A percentile compares a stretch with the other conserved stretches of the same genome.
Conservation (phyloP, 1,284 basidiomycete species). For the Lignosus rhinocerotis region DNA sequence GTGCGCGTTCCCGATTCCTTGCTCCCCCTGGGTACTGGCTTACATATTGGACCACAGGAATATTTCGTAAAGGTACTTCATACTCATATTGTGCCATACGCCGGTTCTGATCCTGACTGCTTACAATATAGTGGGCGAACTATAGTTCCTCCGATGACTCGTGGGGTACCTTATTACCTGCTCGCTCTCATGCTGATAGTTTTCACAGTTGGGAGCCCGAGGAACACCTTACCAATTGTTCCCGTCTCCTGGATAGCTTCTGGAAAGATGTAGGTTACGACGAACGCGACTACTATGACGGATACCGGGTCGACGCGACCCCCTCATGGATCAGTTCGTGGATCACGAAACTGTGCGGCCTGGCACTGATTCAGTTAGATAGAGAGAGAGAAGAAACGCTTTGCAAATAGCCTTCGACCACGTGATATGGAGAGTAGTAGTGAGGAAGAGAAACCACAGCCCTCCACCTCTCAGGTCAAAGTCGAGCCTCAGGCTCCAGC, state of each 20-base stretch:
- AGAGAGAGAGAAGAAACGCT: conserved; percentile 46
- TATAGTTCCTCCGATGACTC: conserved; percentile 52
- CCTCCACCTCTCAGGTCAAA: conserved; percentile 4
- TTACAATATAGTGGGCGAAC: conserved; percentile 43
- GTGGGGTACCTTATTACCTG: conserved; percentile 30
- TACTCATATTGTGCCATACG: neutral
- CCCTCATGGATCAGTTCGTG: conserved; percentile 30
- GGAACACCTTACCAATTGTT: conserved; percentile 53
- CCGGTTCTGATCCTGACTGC: neutral
- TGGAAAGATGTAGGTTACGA: conserved; percentile 64
- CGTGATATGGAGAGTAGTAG: conserved; percentile 18
- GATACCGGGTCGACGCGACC: conserved; percentile 42
- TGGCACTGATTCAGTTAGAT: neutral
- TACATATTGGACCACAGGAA: conserved; percentile 40
- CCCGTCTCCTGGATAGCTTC: conserved; percentile 57
- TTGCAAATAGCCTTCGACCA: conserved; percentile 34
- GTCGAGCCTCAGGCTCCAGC: neutral
- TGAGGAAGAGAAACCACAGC: conserved; percentile 20
- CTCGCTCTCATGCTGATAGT: neutral
- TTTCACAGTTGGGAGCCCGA: conserved; percentile 64
- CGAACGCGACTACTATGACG: conserved; percentile 49
- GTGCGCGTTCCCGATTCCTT: conserved; percentile 22
- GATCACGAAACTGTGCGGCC: neutral
- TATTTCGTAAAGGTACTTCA: conserved; percentile 56
- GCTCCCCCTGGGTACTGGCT: neutral